phyloP scores from a whole-genome alignment of 2,329 filamentous ascomycete genomes.

The Pezicula neosporulosa region DNA sequence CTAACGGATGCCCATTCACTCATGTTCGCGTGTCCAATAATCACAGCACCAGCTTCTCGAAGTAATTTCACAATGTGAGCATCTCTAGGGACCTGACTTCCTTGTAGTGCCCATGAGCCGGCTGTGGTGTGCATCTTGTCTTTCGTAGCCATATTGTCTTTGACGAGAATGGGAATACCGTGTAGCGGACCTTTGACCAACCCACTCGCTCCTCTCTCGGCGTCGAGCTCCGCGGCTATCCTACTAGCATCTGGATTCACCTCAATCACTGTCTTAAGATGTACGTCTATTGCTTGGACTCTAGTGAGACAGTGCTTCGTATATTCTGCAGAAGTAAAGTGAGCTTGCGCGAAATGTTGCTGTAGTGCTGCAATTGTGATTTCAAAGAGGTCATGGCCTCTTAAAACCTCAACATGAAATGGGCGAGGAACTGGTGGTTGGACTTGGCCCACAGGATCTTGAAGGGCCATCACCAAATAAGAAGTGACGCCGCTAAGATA shows the following conservation, averaged over 20 bases:
- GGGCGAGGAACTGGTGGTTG: too few species aligned
- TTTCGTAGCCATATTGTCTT: constrained; percentile 54
- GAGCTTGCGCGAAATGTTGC: not conserved
- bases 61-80: constrained; percentile 56
- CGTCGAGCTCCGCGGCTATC: constrained; percentile 16
- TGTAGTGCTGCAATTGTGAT: not conserved
- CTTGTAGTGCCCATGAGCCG: constrained; percentile 52
- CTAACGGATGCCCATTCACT: constrained; percentile 64
- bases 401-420: too few species aligned
- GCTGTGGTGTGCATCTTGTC: constrained; percentile 56
- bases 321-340: not conserved
- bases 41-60: constrained; percentile 56
- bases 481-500: too few species aligned
- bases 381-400: too few species aligned
- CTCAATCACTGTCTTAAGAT: constrained; percentile 17
- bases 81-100: constrained; percentile 47
- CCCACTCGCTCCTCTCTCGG: constrained; percentile 10
- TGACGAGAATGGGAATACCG: constrained; percentile 55
- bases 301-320: constrained; percentile 13
- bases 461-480: too few species aligned
- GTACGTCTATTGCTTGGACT: constrained; percentile 12
- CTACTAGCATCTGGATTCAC: constrained; percentile 21
- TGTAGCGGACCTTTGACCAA: constrained; percentile 38
- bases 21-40: constrained; percentile 64
- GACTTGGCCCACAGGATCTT: too few species aligned